Percentiles rank a stretch among this genome's conserved stretches.
These are phyloP conservation scores for Tetrahymena borealis DNA, from an alignment of 73 alveolate genomes.

Conservation along the genomic window DNA sequence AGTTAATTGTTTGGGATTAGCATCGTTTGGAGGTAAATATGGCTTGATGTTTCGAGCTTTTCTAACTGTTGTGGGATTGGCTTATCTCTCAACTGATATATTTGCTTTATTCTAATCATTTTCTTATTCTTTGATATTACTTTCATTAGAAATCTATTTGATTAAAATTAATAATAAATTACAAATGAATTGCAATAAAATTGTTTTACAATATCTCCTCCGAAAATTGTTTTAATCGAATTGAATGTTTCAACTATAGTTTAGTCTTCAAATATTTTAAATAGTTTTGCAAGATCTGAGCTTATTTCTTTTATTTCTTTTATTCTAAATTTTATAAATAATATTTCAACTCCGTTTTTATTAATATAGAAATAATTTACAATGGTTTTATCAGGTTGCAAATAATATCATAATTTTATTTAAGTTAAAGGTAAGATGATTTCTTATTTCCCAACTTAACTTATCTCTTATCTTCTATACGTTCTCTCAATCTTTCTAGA, in stretches of 20 bases:
- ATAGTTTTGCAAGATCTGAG: not conserved
- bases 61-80: not conserved
- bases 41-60: not conserved
- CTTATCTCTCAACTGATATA: not conserved
- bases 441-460: not conserved
- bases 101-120: not conserved
- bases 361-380: not conserved
- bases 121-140: not conserved
- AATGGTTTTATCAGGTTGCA: not conserved
- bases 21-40: conserved; percentile 1
- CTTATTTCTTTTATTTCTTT: not conserved
- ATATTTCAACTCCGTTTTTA: not conserved
- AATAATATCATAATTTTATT: not conserved
- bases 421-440: not conserved
- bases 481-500: not conserved
- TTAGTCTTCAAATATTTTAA: not conserved
- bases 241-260: not conserved
- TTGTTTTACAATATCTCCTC: not conserved
- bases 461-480: not conserved
- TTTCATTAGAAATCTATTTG: not conserved
- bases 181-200: not conserved
- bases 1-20: conserved; percentile 51
- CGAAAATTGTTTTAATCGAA: not conserved
- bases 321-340: not conserved
- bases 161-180: not conserved